Evolutionary conservation across 2,329 filamentous ascomycete genomes (phyloP), one percentile per base, ranked within the genome.

Genomic region (Ascochyta pisi): DNA sequence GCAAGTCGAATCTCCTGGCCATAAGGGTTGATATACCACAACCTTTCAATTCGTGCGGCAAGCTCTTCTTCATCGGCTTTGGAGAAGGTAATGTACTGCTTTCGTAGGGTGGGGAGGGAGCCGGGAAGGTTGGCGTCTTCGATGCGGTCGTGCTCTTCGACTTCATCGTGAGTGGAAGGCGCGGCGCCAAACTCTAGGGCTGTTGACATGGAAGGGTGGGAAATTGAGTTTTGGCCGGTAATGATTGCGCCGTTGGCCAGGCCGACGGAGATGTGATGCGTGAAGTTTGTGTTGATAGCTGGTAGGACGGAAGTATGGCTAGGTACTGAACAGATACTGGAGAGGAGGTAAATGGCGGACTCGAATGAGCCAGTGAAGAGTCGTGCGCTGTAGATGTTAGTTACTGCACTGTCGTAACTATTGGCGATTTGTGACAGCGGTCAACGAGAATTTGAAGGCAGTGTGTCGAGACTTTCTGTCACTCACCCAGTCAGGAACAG

Each of bases 11-110:
- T 97, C 76, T 97, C 93, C 72, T 97, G 92, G n/a, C 94, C 94
- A 74, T 97, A 98, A 0, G 94, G 94, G 70, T 97, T 98, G 78
- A 98, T 98, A 79, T 98, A 98, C 92, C 92, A 98, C 29, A 98
- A 83, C 2, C 93, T 81, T 50, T 88, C 82, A 64, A 98, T 96
- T 26, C 91, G 84, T 0, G 89, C 83, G 0, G 91, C 84, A 1
- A 98, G 81, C 50, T 94, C 90, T 58, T 90, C 86, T 60, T 92
- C 88, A 35, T 85, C 81, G 3, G 67, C 62, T 77, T 98, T 98
- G 69, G 84, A 89, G 73, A 96, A 96, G 4, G 82, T 81, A 57
- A 97, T 92, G 60, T 96, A 91, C 46, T 89, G 91, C 54, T 89
- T 87, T 6, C 93, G 84, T 1, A 98, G 81, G 0, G 86, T 89